These are phyloP conservation scores for Elaeagnus macrophylla DNA, from an alignment of 306 rosid species.

Conservation along the genomic window DNA sequence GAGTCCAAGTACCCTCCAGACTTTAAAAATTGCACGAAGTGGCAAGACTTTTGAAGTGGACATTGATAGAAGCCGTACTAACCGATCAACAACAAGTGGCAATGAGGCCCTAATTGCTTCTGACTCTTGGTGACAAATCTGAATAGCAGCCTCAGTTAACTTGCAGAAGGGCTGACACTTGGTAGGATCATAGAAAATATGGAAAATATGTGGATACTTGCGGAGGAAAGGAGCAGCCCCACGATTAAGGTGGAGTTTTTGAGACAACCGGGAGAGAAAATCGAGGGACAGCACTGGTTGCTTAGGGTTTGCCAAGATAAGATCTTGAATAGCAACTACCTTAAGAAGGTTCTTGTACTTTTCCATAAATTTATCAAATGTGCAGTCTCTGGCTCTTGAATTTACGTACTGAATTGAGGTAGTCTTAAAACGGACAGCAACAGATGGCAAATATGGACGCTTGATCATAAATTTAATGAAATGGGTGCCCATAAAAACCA, in stretches of 20 bases:
- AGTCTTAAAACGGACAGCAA: conserved; percentile 43
- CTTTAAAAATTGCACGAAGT: conserved; percentile 74
- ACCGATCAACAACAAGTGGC: conserved; percentile 53
- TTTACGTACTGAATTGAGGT: conserved; percentile 65
- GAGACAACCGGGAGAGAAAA: conserved; percentile 71
- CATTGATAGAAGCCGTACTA: conserved; percentile 66
- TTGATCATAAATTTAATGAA: conserved; percentile 28
- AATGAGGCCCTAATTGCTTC: conserved; percentile 46
- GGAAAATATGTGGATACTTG: conserved; percentile 73
- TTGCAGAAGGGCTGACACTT: conserved; percentile 57
- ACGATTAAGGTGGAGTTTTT: conserved; percentile 75
- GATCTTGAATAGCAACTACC: conserved; percentile 74
- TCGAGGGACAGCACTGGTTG: conserved; percentile 55
- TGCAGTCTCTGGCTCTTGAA: conserved; percentile 74
- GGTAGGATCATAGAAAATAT: conserved; percentile 52
- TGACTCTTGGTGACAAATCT: conserved; percentile 40
- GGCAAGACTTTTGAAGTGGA: conserved; percentile 62
- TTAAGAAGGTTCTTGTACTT: conserved; percentile 69
- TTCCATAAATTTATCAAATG: conserved; percentile 87
- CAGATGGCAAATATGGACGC: conserved; percentile 13
- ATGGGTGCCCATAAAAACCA: conserved; percentile 4
- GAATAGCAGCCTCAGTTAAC: conserved; percentile 52
- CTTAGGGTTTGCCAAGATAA: conserved; percentile 65
- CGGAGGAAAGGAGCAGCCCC: conserved; percentile 71
- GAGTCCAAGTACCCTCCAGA: conserved; percentile 84